These are phyloP conservation scores for Henckelia pumila DNA, from an alignment of 257 asterid genomes.

Conservation along the genomic window DNA sequence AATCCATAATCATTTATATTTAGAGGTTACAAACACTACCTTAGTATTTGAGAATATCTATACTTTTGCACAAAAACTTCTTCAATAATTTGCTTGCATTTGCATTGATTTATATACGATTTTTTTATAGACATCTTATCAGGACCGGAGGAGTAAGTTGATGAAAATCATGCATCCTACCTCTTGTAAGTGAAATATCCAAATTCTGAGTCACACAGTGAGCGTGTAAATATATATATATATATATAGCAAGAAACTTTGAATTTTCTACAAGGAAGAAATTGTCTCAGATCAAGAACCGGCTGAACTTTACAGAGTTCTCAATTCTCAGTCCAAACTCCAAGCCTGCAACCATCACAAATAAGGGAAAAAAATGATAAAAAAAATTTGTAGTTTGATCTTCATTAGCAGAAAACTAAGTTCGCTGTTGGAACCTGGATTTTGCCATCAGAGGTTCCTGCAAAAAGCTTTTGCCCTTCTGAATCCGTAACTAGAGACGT, in stretches of 20 bases:
- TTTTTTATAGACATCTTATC: no score
- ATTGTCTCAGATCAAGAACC: neutral
- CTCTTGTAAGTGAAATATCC: no score
- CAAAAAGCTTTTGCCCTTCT: conserved; percentile 67
- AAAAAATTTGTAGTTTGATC: neutral
- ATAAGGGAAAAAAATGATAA: neutral
- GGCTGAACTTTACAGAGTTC: neutral
- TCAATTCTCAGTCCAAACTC: conserved; percentile 30
- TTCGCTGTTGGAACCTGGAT: conserved; percentile 44
- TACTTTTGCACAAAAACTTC: no score
- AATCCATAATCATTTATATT: no score
- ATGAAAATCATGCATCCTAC: no score
- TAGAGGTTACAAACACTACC: no score
- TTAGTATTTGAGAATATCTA: no score
- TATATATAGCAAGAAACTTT: neutral
- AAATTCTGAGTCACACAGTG: no score
- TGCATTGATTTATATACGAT: no score
- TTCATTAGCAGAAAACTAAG: neutral
- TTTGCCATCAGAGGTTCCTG: conserved; percentile 68
- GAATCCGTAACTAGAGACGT: conserved; percentile 46
- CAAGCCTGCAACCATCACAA: conserved; percentile 28
- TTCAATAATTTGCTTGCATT: no score
- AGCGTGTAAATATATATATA: no score
- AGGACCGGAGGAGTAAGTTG: no score
- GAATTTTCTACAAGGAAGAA: neutral